Percentiles rank a stretch among this genome's conserved stretches.
phyloP scores from a whole-genome alignment of 2,329 filamentous ascomycete species.

The Apiospora marii region DNA sequence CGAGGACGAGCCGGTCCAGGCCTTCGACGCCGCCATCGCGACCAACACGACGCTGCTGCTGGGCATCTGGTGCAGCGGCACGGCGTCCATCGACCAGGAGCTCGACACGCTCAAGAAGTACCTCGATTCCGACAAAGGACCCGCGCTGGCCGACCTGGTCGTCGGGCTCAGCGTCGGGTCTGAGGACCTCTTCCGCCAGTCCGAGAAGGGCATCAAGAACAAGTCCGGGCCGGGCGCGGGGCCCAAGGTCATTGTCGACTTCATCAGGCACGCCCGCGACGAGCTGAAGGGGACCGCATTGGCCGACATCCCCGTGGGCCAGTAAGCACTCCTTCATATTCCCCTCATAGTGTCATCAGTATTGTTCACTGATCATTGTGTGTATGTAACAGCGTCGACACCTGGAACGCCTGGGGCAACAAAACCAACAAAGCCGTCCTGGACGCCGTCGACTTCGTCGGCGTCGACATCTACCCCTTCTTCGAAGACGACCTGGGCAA shows the following conservation, averaged over 20 bases:
- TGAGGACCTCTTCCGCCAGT: conserved; percentile 78
- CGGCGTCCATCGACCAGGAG: conserved; percentile 73
- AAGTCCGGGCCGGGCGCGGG: conserved; percentile 68
- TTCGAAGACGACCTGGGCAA: conserved; percentile 71
- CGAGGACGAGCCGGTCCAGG: conserved; percentile 54
- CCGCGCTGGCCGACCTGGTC: conserved; percentile 69
- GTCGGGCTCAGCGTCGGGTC: conserved; percentile 84
- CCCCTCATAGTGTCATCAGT: not conserved
- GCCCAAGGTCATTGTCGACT: conserved; percentile 54
- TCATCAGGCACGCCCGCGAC: not conserved
- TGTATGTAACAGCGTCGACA: conserved; percentile 67
- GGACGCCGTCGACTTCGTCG: conserved; percentile 77
- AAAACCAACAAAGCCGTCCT: conserved; percentile 74
- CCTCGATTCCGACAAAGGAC: conserved; percentile 70
- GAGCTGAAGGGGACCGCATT: not conserved
- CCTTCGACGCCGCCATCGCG: conserved; percentile 79
- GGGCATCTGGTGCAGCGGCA: conserved; percentile 82
- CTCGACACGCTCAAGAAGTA: conserved; percentile 74
- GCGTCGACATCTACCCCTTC: conserved; percentile 87
- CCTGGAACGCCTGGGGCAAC: conserved; percentile 84
- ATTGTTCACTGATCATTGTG: not conserved
- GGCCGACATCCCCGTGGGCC: conserved; percentile 67
- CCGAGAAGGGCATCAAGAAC: conserved; percentile 63
- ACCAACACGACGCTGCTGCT: conserved; percentile 82
- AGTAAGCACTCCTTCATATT: conserved; percentile 44